A percentile compares a stretch with the other conserved stretches of the same genome.
Evolutionary conservation across 768 basidiomycete genomes (phyloP).

Genomic region (Phaeolepiota aurea): DNA sequence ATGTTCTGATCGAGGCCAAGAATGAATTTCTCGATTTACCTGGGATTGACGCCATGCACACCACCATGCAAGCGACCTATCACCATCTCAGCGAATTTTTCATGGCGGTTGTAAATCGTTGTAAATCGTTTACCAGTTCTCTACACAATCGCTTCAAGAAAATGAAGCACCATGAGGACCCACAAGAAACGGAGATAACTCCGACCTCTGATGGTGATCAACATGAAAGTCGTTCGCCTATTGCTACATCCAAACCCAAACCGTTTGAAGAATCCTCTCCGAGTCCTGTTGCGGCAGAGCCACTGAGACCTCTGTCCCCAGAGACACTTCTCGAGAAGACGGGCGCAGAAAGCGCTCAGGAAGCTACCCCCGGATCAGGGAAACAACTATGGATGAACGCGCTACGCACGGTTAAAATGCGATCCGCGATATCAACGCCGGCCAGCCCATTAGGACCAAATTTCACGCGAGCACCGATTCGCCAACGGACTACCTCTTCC

Average conservation of each 20-base stretch:
- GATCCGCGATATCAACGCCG: slow-evolving; percentile 11
- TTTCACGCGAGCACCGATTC: slow-evolving; percentile 8
- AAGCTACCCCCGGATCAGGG: slow-evolving; percentile 17
- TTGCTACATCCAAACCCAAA: too few relatives aligned
- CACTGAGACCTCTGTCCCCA: too few relatives aligned
- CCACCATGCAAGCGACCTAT: too few relatives aligned
- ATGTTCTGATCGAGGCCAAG: slow-evolving; percentile 41
- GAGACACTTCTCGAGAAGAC: too few relatives aligned
- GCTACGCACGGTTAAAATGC: slow-evolving; percentile 33
- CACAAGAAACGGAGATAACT: slow-evolving; percentile 13
- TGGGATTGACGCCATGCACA: too few relatives aligned
- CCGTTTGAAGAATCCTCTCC: too few relatives aligned
- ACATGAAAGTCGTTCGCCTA: too few relatives aligned
- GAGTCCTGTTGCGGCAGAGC: too few relatives aligned
- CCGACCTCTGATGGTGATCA: slow-evolving; percentile 12
- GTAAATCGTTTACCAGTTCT: too few relatives aligned
- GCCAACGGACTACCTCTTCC: slow-evolving; percentile 16
- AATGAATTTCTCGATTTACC: slow-evolving; percentile 21
- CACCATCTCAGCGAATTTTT: too few relatives aligned
- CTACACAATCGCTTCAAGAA: too few relatives aligned
- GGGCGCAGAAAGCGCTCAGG: slow-evolving; percentile 7
- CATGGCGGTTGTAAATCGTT: too few relatives aligned
- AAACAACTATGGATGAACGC: slow-evolving; percentile 38
- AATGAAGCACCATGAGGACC: slow-evolving; percentile 8
- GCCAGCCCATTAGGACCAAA: neutral